Evolutionary conservation across 179 eudicot species (phyloP).

Genomic region (Spergularia azorica): DNA sequence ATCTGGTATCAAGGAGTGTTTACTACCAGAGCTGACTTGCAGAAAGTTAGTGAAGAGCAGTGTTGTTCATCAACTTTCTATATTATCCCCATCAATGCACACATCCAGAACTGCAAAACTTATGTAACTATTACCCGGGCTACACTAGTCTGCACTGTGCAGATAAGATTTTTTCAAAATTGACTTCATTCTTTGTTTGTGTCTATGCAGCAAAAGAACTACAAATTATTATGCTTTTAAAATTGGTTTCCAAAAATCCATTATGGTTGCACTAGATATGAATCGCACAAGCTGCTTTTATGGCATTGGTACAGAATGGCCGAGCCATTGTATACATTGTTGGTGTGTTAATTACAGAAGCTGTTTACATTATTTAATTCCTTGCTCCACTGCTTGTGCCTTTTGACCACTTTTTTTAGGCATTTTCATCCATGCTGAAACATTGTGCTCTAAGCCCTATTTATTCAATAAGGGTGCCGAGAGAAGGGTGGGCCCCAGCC

Average conservation of each 20-base stretch:
- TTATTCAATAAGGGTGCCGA: not conserved
- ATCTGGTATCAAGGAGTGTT: not conserved
- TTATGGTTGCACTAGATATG: not conserved
- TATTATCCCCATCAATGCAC: not conserved
- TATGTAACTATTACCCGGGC: not conserved
- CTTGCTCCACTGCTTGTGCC: not conserved
- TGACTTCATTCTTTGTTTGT: not conserved
- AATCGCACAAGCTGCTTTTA: not conserved
- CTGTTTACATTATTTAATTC: not conserved
- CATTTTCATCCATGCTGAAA: not conserved
- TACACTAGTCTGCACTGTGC: not conserved
- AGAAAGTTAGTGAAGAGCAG: not conserved
- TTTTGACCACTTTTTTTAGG: not conserved
- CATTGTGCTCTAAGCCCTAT: not conserved
- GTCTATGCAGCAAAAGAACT: not conserved
- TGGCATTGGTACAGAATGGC: not conserved
- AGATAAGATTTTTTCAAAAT: not conserved
- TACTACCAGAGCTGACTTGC: slow-evolving; percentile 6
- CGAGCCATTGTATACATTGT: not conserved
- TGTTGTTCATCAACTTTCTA: not conserved
- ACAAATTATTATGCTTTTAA: not conserved
- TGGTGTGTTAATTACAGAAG: not conserved
- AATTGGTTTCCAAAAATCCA: no score
- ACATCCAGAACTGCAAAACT: not conserved
- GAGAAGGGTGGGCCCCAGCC: not conserved